A percentile compares a stretch with the other conserved stretches of the same genome.
phyloP scores from a whole-genome alignment of 805 yeast genomes.

The Nematodospora valgi region DNA sequence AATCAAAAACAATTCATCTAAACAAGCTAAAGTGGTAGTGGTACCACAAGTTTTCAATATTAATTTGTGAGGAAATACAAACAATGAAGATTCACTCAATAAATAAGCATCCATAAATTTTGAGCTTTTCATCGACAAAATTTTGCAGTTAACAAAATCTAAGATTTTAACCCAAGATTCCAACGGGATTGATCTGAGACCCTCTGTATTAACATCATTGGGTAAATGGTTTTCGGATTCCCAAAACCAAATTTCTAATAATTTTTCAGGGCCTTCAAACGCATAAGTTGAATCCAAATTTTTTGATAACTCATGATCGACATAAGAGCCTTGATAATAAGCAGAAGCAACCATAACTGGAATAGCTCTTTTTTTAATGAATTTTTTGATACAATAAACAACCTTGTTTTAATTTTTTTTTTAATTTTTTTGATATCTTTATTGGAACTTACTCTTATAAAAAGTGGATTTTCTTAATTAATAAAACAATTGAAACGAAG shows the following conservation, averaged over 20 bases:
- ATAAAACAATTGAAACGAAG: constrained; percentile 32
- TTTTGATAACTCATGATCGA: constrained; percentile 77
- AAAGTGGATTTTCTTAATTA: constrained; percentile 12
- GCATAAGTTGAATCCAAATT: constrained; percentile 85
- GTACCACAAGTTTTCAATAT: constrained; percentile 95
- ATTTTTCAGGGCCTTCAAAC: constrained; percentile 96
- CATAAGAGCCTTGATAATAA: constrained; percentile 44
- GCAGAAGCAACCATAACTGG: constrained; percentile 44
- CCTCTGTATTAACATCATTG: constrained; percentile 35
- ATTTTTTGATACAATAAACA: no score
- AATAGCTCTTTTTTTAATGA: no score
- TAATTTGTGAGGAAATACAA: constrained; percentile 82
- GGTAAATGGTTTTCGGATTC: constrained; percentile 36
- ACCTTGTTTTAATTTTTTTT: constrained; percentile 9
- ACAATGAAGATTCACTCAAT: constrained; percentile 83
- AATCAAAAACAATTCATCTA: constrained; percentile 56
- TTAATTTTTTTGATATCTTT: neutral
- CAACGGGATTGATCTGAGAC: constrained; percentile 62
- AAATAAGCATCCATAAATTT: constrained; percentile 73
- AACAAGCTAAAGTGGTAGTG: constrained; percentile 80
- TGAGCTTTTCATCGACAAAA: constrained; percentile 74
- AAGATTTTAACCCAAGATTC: constrained; percentile 68
- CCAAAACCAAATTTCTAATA: constrained; percentile 86
- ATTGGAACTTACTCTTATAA: constrained; percentile 41
- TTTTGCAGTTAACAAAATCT: constrained; percentile 83